Base-by-base conservation (phyloP, 2,329 filamentous ascomycete species). In the Pestalotiopsis sp. region DNA sequence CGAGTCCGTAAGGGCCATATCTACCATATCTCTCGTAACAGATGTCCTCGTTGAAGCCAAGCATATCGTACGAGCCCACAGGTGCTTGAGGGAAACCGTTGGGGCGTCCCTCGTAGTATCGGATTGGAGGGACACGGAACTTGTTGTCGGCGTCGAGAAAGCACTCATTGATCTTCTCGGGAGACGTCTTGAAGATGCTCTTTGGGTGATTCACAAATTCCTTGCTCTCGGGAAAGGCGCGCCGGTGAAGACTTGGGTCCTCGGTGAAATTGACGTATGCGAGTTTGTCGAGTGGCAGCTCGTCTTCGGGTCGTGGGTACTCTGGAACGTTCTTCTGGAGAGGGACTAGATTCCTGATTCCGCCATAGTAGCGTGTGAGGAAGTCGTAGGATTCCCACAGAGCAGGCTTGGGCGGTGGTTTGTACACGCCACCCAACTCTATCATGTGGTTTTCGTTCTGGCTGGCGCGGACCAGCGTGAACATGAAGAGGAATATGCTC, bases 21-120 rank as follows among this genome's bases (percentile, higher is more conserved):
- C 94, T 88, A 3, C 95, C 95, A 77, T 93, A 97, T 2, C 96
- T 88, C 73, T 99, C 96, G 77, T 97, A 98, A 82, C 96, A 99
- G 61, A 98, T 88, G 75, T 97, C 92, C 72, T 97, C 89, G 20
- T 92, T 89, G 45, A 98, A 83, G 0, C 90, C 91, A 13, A 98
- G 81, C 56, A 95, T 80, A 11, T 94, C 90, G 75, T 97, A 95
- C 0, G 94, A 97, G n/a, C 96, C 96, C 76, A 95, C 88, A 2
- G 93, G 88, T 69, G 94, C 88, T 63, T 96, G 89, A 0, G 96
- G 96, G 78, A 97, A 97, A 1, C 95, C 95, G 69, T 88, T 86
- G 0, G 94, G 92, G 2, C 96, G 88, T 3, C 95, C 95, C 12
- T 91, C 84, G 73, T 93, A 95, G 72, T 91, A 92, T 23, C 90